These are phyloP conservation scores for Leccinum cinnamomeum DNA, from an alignment of 1,284 basidiomycete genomes.

Conservation along the genomic window DNA sequence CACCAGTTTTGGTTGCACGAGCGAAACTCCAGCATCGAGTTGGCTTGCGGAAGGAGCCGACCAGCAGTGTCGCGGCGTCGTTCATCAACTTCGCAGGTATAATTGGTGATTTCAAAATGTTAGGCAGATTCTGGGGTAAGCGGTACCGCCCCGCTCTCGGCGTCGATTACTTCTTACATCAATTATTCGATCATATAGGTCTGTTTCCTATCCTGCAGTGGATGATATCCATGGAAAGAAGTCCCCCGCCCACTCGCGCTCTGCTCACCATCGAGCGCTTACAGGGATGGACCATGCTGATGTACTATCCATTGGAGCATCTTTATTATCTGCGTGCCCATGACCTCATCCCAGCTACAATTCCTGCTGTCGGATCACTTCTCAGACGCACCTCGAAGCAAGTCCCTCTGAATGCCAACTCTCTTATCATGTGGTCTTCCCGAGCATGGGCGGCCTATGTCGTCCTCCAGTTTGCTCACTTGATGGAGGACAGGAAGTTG, in stretches of 20 bases:
- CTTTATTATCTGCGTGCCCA: slow-evolving; percentile 69
- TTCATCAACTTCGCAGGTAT: slow-evolving; percentile 54
- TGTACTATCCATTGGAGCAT: slow-evolving; percentile 82
- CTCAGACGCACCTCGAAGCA: slow-evolving; percentile 42
- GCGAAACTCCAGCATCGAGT: slow-evolving; percentile 65
- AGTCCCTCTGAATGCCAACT: slow-evolving; percentile 47
- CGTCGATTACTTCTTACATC: neutral
- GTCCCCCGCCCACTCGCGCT: slow-evolving; percentile 62
- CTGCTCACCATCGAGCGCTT: slow-evolving; percentile 76
- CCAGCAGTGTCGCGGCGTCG: slow-evolving; percentile 53
- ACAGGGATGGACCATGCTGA: slow-evolving; percentile 83
- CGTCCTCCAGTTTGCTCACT: slow-evolving; percentile 68
- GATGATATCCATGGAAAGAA: slow-evolving; percentile 70
- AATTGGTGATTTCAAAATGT: slow-evolving; percentile 65
- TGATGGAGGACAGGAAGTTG: slow-evolving; percentile 64
- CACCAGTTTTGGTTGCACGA: slow-evolving; percentile 63
- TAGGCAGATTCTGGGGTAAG: slow-evolving; percentile 78
- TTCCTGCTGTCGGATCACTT: slow-evolving; percentile 45
- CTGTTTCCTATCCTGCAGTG: slow-evolving; percentile 76
- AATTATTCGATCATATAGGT: slow-evolving; percentile 42
- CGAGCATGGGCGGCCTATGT: slow-evolving; percentile 80
- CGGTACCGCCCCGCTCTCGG: neutral
- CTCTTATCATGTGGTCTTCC: slow-evolving; percentile 64
- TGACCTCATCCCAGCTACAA: slow-evolving; percentile 56
- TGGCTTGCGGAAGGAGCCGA: slow-evolving; percentile 51